Conservation (phyloP, 2,329 filamentous ascomycete species). For the Aspergillus fijiensis region DNA sequence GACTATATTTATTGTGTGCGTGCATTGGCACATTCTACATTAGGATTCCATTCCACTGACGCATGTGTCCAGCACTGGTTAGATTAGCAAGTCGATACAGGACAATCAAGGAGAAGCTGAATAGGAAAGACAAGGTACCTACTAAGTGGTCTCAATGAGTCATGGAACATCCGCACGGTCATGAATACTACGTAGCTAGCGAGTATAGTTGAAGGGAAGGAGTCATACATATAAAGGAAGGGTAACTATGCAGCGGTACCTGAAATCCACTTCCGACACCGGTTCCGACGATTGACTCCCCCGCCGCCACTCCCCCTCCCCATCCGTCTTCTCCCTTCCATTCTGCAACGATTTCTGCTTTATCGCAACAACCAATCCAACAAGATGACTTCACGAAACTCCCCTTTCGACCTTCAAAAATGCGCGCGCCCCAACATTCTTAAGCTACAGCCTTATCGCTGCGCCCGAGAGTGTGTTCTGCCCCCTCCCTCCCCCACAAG, state of each 20-base stretch:
- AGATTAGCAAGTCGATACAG: too few relatives aligned
- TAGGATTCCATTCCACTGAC: too few relatives aligned
- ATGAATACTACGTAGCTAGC: too few relatives aligned
- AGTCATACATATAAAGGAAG: neutral
- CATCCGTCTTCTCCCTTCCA: constrained; percentile 7
- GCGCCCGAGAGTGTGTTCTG: constrained; percentile 70
- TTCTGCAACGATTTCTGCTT: neutral
- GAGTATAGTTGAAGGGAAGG: neutral
- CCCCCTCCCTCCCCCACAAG: constrained; percentile 9
- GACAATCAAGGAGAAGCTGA: too few relatives aligned
- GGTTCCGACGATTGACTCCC: constrained; percentile 9
- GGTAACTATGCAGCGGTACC: neutral
- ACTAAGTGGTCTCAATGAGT: too few relatives aligned
- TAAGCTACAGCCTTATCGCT: constrained; percentile 74
- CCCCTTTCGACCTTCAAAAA: constrained; percentile 69
- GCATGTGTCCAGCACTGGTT: too few relatives aligned
- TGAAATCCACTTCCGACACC: constrained; percentile 6
- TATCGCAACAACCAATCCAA: constrained; percentile 9
- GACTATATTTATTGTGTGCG: neutral
- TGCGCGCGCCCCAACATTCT: constrained; percentile 77
- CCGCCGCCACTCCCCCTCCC: constrained; percentile 10
- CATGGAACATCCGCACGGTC: too few relatives aligned
- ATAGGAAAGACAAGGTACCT: too few relatives aligned
- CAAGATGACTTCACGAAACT: constrained; percentile 40
- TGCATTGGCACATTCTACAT: neutral